Base-by-base conservation (phyloP, 2,329 filamentous ascomycete genomes). In the Chaetomiaceae sp. region DNA sequence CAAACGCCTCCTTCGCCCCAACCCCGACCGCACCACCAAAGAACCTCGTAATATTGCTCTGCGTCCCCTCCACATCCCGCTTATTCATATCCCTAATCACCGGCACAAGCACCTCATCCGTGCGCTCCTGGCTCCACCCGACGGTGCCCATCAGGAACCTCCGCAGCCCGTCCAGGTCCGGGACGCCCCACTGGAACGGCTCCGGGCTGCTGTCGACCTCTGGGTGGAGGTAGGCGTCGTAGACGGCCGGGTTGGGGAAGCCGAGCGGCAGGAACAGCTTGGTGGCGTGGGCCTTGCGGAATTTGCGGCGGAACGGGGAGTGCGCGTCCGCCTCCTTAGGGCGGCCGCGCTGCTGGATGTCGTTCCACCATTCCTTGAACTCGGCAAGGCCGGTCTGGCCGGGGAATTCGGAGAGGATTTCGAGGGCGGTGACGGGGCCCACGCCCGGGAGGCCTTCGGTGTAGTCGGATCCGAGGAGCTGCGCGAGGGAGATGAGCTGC, bases 61-160 rank as follows among this genome's bases (percentile, higher is more conserved):
- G 93, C 16, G 92, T 97, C 6, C 93, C 93, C 70, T 97, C 93
- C 23, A 82, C 77, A 58, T 89, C 87, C 34, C 93, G 78, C 4
- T 82, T 81, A 65, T 97, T 97, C 87, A 99, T 95, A 63, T 99
- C 93, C 50, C 85, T 79, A 56, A 99, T 93, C 1, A 99, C 95
- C 0, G 93, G 93, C 1, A 99, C 89, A 2, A 99, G 79, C 2
- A 99, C 87, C 68, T 99, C 93, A 63, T 99, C 93, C 0, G 92
- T 97, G 7, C 90, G 78, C 67, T 97, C 92, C 66, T 87, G 85
- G 48, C 77, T 83, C 93, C 93, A 99, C 0, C 93, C 93, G 59
- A 99, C 89, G 2, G 92, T 96, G 1, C 81, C 74, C 87, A 95
- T 96, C 33, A 99, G 74, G 62, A 93, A 99, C 21, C 78, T 75